Base-by-base conservation (phyloP, 345 rosid species). In the Aurinia saxatilis region DNA sequence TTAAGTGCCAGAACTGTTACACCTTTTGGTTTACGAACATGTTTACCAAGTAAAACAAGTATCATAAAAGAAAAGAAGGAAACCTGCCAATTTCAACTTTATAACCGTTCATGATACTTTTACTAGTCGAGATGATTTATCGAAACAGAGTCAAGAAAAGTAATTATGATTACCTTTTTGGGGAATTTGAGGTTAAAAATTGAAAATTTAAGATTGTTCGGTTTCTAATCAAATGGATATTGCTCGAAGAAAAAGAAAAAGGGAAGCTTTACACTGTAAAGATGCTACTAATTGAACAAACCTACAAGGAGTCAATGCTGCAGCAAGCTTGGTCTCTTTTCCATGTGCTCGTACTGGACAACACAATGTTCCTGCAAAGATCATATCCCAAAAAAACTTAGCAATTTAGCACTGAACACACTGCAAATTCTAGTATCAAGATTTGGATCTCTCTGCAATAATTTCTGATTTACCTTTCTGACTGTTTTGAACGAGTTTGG, bases 321-420 rank as follows among this genome's bases (percentile, higher is more conserved):
- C 52, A 90, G 95, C 69, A 87, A 74, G 60, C 71, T 74, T 41
- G 93, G 96, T 88, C 84, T 84, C 89, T 95, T 90, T 82, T 90
- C 99, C 81, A 90, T 55, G 67, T 68, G 63, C 65, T 95, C 99
- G 16, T 83, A 88, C 58, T 84, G 78, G 50, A 95, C 68, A 47
- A 95, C 81, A 59, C 81, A 75, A 72, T 88, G 79, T 72, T 95
- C 99, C 99, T 90, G 92, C 81, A 72, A 15, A 23, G 46, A 42
- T 16, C 49, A 42, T 16, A n/a, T 11, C 15, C 45, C 25, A 7
- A 9, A 1, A n/a, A 3, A 5, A 10, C n/a, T n/a, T n/a, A n/a
- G n/a, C n/a, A 53, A 10, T 4, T n/a, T n/a, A 23, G 4, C 31
- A 23, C 2, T 41, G 7, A 10, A n/a, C n/a, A 33, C 49, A 57